phyloP scores from a whole-genome alignment of 176 grass and related monocot genomes.

The Carex cristatella region DNA sequence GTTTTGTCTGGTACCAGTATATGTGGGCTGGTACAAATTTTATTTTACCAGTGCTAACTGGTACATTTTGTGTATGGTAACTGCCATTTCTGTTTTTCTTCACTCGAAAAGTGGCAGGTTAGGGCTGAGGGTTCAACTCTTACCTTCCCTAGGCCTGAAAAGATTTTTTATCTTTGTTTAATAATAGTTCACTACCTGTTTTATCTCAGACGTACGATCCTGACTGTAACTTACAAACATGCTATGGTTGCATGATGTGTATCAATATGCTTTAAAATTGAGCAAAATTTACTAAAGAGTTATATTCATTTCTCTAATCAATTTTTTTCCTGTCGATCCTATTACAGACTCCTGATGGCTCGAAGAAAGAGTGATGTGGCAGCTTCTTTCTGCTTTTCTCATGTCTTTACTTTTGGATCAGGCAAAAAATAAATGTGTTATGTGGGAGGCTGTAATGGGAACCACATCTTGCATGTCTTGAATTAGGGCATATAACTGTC shows the following conservation, averaged over 20 bases:
- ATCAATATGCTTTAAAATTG: too few relatives aligned
- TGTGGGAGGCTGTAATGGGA: not conserved
- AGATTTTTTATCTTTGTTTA: too few relatives aligned
- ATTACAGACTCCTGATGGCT: conserved; percentile 1
- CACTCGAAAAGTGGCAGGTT: not conserved
- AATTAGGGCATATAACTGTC: not conserved
- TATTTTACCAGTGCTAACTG: not conserved
- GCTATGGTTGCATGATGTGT: not conserved
- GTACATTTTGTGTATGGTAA: not conserved
- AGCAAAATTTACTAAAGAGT: not conserved
- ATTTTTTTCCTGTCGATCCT: not conserved
- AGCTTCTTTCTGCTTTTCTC: not conserved
- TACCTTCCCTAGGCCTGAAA: not conserved
- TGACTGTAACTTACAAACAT: not conserved
- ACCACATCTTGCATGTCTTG: not conserved
- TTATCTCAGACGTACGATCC: not conserved
- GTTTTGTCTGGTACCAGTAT: not conserved
- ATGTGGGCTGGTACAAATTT: not conserved
- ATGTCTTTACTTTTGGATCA: conserved; percentile 1
- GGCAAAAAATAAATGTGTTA: not conserved
- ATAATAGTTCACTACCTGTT: not conserved
- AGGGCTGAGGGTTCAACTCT: not conserved
- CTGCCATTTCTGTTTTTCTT: not conserved
- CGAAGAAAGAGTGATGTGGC: conserved; percentile 3
- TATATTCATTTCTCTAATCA: not conserved